phyloP scores from a whole-genome alignment of 805 yeast species.

The Lachancea mirantina region DNA sequence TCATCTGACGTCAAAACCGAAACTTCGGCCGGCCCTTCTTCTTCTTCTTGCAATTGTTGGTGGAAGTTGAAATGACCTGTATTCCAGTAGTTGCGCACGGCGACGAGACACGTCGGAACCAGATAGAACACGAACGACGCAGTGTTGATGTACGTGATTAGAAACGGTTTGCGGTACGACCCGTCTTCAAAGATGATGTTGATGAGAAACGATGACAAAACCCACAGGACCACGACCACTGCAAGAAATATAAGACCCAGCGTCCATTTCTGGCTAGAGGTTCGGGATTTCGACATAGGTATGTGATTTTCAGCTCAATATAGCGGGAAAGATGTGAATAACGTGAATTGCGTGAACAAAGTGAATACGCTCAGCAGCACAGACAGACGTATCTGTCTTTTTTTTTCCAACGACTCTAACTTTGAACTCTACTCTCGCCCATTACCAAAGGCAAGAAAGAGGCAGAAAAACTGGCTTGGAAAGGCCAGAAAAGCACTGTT shows the following conservation, averaged over 20 bases:
- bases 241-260: conserved; percentile 67
- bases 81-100: conserved; percentile 21
- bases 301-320: too few species aligned
- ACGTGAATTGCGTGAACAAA: too few species aligned
- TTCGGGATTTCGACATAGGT: too few species aligned
- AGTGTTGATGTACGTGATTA: conserved; percentile 88
- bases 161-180: conserved; percentile 78
- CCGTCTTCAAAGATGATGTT: conserved; percentile 66
- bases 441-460: too few species aligned
- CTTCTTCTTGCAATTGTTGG: conserved; percentile 26
- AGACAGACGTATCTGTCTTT: too few species aligned
- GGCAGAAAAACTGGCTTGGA: too few species aligned
- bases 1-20: conserved; percentile 6
- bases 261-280: conserved; percentile 45
- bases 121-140: conserved; percentile 75
- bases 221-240: conserved; percentile 84
- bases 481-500: too few species aligned
- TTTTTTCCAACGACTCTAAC: too few species aligned
- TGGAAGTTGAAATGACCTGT: conserved; percentile 27
- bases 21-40: conserved; percentile 19
- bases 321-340: too few species aligned
- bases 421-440: too few species aligned
- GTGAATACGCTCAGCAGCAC: too few species aligned
- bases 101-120: conserved; percentile 43
- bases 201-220: conserved; percentile 76